Evolutionary conservation across 2,329 filamentous ascomycete genomes (phyloP).

Genomic region (Hypoxylon sp.): DNA sequence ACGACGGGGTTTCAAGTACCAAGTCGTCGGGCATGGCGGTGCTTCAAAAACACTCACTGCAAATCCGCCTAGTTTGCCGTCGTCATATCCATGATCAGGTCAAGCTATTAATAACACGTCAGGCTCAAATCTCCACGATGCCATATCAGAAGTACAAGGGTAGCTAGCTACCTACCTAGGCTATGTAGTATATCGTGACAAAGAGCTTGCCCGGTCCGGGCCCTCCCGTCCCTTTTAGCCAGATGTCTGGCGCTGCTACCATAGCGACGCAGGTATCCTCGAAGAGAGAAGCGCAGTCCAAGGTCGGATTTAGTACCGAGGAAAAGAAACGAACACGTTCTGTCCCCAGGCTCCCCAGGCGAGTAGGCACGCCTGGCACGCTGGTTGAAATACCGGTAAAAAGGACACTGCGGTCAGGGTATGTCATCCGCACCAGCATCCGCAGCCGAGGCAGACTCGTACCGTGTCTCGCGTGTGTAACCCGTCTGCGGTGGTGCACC

Average conservation of each 20-base stretch:
- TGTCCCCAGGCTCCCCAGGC: neutral
- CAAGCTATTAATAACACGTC: neutral
- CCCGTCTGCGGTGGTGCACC: neutral
- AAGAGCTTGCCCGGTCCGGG: slow-evolving; percentile 6
- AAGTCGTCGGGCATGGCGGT: neutral
- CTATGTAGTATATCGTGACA: neutral
- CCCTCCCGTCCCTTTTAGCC: slow-evolving; percentile 24
- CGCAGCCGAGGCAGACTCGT: no score
- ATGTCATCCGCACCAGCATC: neutral
- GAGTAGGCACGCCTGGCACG: neutral
- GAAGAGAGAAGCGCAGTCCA: neutral
- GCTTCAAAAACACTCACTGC: no score
- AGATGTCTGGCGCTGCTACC: slow-evolving; percentile 12
- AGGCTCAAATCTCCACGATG: neutral
- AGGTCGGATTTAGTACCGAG: slow-evolving; percentile 15
- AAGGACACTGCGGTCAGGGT: neutral
- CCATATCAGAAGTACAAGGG: slow-evolving; percentile 10
- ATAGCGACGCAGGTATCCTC: slow-evolving; percentile 10
- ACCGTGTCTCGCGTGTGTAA: neutral
- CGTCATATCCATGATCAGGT: neutral
- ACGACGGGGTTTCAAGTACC: neutral
- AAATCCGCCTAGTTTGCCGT: neutral
- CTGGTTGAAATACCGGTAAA: neutral
- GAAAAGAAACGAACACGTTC: neutral
- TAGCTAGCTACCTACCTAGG: neutral